A percentile compares a stretch with the other conserved stretches of the same genome.
Evolutionary conservation across 257 asterid species (phyloP).

Genomic region (Penstemon davidsonii): DNA sequence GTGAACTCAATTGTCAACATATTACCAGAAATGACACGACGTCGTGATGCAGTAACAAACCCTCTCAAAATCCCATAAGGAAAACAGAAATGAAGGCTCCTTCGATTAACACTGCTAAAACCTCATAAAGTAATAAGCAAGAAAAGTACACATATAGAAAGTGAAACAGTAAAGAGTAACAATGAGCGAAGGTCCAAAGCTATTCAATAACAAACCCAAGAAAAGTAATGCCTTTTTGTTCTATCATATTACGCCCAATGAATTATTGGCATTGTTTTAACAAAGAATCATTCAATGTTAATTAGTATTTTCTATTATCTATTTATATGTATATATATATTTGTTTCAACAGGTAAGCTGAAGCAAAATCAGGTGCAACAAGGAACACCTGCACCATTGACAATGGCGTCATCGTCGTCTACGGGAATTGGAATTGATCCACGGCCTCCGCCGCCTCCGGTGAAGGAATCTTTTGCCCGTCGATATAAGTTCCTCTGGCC

Average conservation of each 20-base stretch:
- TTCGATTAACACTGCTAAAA: too few relatives aligned
- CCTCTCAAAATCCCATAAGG: too few relatives aligned
- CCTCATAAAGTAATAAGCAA: too few relatives aligned
- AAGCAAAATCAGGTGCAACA: slow-evolving; percentile 40
- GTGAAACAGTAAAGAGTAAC: not conserved
- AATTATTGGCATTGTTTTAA: not conserved
- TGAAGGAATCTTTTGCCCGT: slow-evolving; percentile 58
- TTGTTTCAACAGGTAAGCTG: slow-evolving; percentile 48
- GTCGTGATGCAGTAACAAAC: too few relatives aligned
- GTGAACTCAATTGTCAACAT: too few relatives aligned
- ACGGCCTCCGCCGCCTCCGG: slow-evolving; percentile 34
- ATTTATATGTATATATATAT: slow-evolving; percentile 15
- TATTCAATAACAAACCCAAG: slow-evolving; percentile 61
- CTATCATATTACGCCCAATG: not conserved
- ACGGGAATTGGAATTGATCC: not conserved
- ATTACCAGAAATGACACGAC: too few relatives aligned
- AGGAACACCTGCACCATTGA: slow-evolving; percentile 32
- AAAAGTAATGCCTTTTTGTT: slow-evolving; percentile 39
- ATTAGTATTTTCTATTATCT: not conserved
- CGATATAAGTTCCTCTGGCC: slow-evolving; percentile 75
- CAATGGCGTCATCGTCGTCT: slow-evolving; percentile 42
- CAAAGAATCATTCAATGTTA: not conserved
- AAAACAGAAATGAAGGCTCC: too few relatives aligned
- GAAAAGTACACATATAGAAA: too few relatives aligned
- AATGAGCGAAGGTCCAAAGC: slow-evolving; percentile 63